Evolutionary conservation across 2,329 filamentous ascomycete genomes (phyloP).

Genomic region (Peltaster fructicola): DNA sequence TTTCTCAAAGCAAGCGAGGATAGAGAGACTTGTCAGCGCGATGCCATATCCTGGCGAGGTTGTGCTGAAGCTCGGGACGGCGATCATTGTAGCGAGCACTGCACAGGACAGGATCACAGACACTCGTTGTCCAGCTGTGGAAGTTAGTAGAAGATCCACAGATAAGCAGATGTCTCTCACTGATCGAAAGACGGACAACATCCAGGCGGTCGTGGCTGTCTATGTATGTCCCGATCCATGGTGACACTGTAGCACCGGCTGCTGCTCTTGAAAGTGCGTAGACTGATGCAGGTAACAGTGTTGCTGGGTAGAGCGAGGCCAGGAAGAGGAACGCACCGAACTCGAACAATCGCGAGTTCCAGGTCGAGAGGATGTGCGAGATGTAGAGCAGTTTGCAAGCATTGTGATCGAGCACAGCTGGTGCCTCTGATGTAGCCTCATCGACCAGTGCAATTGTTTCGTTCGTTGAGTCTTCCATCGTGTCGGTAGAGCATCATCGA

Average conservation of each 20-base stretch:
- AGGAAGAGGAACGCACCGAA: constrained; percentile 34
- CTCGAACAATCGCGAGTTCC: constrained; percentile 32
- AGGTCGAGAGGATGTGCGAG: constrained; percentile 31
- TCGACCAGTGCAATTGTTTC: no score
- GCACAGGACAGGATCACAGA: constrained; percentile 12
- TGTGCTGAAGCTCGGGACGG: no score
- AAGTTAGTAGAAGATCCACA: constrained; percentile 4
- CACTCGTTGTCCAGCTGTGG: constrained; percentile 12
- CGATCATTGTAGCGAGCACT: no score
- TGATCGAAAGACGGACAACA: constrained; percentile 24
- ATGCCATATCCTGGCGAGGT: no score
- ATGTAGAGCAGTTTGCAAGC: constrained; percentile 21
- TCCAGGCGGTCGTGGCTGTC: constrained; percentile 31
- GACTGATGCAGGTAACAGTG: constrained; percentile 48
- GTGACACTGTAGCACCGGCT: constrained; percentile 40
- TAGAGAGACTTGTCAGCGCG: constrained; percentile 20
- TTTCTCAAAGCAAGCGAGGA: constrained; percentile 53
- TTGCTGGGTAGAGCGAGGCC: constrained; percentile 29
- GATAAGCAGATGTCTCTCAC: constrained; percentile 6
- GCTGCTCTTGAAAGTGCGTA: constrained; percentile 46
- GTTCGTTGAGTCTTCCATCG: no score
- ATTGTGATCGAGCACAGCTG: no score
- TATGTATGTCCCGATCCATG: constrained; percentile 40
- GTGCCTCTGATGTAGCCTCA: no score
- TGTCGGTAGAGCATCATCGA: no score